Percentiles rank a stretch among this genome's conserved stretches.
phyloP scores from a whole-genome alignment of 2,329 filamentous ascomycete species.

The Xenosphaeropsis pyriputrescens region DNA sequence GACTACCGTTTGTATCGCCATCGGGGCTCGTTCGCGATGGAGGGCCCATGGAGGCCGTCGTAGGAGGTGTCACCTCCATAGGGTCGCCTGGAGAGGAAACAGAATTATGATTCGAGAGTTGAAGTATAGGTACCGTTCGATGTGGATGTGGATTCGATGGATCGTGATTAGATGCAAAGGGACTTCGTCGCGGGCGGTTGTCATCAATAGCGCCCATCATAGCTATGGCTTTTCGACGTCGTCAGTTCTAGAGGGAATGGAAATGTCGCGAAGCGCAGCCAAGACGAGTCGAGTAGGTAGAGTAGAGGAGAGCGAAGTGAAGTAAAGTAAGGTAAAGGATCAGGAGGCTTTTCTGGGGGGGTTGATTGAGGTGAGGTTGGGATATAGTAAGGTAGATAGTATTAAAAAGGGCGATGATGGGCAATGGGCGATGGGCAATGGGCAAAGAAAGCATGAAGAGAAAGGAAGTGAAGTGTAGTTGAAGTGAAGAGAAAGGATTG shows the following conservation, averaged over 20 bases:
- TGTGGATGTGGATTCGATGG: not conserved
- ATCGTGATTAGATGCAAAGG: not conserved
- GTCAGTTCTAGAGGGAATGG: not conserved
- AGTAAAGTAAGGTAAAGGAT: no score
- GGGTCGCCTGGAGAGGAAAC: not conserved
- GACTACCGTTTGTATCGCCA: slow-evolving; percentile 16
- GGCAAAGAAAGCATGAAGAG: no score
- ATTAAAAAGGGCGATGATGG: no score
- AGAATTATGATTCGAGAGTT: not conserved
- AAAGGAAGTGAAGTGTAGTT: not conserved
- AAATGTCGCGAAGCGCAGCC: not conserved
- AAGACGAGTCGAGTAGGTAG: no score
- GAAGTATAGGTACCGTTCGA: slow-evolving; percentile 1
- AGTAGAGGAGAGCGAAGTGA: no score
- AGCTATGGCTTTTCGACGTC: not conserved
- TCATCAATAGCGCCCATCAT: not conserved
- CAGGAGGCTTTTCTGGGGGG: no score
- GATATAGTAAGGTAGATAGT: no score
- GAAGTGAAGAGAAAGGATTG: not conserved
- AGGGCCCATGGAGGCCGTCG: slow-evolving; percentile 5
- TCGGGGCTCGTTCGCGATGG: slow-evolving; percentile 15
- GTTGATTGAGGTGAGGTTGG: no score
- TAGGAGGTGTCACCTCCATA: slow-evolving; percentile 2
- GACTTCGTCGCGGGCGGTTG: not conserved
- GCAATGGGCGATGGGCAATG: no score